Conservation (phyloP, 2,329 filamentous ascomycete genomes). For the Colletotrichum tropicicola region DNA sequence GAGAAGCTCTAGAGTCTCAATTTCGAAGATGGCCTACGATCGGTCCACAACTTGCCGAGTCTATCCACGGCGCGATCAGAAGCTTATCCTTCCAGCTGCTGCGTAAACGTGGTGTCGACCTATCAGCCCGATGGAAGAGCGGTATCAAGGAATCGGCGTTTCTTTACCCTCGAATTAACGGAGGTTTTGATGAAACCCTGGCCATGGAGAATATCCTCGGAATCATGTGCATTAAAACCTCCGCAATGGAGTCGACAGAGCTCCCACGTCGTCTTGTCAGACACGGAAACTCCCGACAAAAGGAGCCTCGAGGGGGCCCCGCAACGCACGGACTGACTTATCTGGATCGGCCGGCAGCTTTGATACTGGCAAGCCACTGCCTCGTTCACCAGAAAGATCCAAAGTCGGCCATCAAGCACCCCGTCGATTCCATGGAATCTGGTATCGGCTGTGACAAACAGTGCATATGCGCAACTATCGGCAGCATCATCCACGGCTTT, state of each 20-base stretch:
- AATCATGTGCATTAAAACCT: no score
- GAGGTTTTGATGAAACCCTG: no score
- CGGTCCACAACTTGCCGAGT: background rate
- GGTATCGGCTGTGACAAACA: background rate
- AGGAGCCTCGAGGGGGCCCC: no score
- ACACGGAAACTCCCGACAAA: no score
- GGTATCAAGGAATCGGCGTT: background rate
- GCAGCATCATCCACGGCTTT: background rate
- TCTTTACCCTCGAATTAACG: no score
- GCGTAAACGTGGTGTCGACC: background rate
- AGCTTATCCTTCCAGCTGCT: accelerated
- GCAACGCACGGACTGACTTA: no score
- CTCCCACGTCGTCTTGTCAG: no score
- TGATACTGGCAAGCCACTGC: no score
- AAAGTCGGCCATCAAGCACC: background rate
- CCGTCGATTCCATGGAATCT: background rate
- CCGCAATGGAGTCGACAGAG: no score
- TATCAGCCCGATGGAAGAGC: background rate
- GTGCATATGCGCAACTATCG: background rate
- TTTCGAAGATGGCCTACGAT: background rate
- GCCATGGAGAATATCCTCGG: no score
- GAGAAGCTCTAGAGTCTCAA: background rate
- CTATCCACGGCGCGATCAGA: background rate
- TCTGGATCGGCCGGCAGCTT: no score
- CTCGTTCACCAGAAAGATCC: background rate